Conservation (phyloP, 306 rosid species). For the Coriaria nepalensis region DNA sequence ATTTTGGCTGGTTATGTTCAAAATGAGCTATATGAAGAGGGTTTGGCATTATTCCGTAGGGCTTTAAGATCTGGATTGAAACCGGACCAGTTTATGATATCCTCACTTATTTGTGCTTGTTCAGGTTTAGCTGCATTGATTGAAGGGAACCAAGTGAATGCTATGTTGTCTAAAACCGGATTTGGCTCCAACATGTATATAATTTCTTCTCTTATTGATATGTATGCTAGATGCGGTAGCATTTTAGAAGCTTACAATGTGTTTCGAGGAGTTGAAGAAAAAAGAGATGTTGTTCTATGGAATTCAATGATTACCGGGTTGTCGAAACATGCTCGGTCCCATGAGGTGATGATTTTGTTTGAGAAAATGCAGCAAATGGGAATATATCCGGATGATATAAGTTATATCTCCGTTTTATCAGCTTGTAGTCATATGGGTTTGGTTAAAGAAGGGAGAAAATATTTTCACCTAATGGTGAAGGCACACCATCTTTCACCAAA, state of each 20-base stretch:
- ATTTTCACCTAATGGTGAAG: constrained; percentile 46
- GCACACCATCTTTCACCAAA: constrained; percentile 50
- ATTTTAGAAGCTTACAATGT: constrained; percentile 50
- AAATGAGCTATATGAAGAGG: constrained; percentile 57
- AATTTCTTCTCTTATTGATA: constrained; percentile 57
- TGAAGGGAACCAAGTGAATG: constrained; percentile 70
- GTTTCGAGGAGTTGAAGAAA: constrained; percentile 38
- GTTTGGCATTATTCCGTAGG: constrained; percentile 46
- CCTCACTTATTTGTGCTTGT: constrained; percentile 69
- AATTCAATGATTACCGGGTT: constrained; percentile 74
- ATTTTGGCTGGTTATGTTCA: constrained; percentile 66
- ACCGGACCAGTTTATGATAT: constrained; percentile 43
- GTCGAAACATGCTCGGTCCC: constrained; percentile 53
- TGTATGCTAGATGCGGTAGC: constrained; percentile 86
- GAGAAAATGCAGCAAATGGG: constrained; percentile 85
- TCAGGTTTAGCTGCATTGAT: constrained; percentile 55
- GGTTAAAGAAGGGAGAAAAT: constrained; percentile 49
- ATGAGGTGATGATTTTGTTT: constrained; percentile 55
- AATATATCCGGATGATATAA: constrained; percentile 51
- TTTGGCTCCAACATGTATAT: constrained; percentile 38
- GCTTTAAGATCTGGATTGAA: constrained; percentile 35
- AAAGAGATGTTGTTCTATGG: constrained; percentile 53
- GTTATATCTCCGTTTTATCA: constrained; percentile 46
- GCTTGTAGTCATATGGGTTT: constrained; percentile 80
- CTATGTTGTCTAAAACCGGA: constrained; percentile 50